Base-by-base conservation (phyloP, 768 basidiomycete species). In the Pleurotus sapidus region DNA sequence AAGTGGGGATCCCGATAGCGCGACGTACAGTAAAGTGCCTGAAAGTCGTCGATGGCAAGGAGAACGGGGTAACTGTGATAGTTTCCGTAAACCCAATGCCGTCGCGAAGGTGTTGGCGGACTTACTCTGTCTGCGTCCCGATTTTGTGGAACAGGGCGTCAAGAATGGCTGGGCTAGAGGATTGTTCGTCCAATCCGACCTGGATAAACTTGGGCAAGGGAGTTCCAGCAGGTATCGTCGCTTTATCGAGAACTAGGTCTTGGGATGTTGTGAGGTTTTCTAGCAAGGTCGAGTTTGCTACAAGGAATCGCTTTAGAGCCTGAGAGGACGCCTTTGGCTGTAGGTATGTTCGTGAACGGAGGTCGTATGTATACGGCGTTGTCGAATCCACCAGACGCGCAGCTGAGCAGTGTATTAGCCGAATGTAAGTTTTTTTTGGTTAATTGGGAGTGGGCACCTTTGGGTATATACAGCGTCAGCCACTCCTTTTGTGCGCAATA, bases 41-140 rank as follows among this genome's bases (percentile, higher is more conserved):
- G 95, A 68, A 92, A 84, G 63, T 96, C 94, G 61, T 97, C 95
- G 1, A 95, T 76, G 0, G 93, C 94, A 27, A 95, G 73, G 5
- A 97, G 67, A 2, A 96, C 88, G 0, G 93, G 93, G 64, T 78
- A 74, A 45, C 92, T 94, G 58, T 8, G 50, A 2, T 11, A 34
- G 30, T 11, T 34, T 34, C 30, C 30, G 30, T 34, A 34, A 34
- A 34, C 30, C 9, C 30, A 34, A 34, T 34, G 30, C 11, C 30
- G 9, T 34, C 11, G 30, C 9, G 30, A 34, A 11, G 30, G 30
- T 34, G 30, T 34, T 34, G 30, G 30, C 30, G 9, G 5, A 70
- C 83, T 62, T 56, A 94, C 89, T 78, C 66, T 1, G 75, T 84
- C 65, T 95, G 93, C 42, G 65, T 67, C 17, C 83, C 82, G 4